Evolutionary conservation across 2,329 filamentous ascomycete genomes (phyloP).

Genomic region (Phaeoacremonium minimum): DNA sequence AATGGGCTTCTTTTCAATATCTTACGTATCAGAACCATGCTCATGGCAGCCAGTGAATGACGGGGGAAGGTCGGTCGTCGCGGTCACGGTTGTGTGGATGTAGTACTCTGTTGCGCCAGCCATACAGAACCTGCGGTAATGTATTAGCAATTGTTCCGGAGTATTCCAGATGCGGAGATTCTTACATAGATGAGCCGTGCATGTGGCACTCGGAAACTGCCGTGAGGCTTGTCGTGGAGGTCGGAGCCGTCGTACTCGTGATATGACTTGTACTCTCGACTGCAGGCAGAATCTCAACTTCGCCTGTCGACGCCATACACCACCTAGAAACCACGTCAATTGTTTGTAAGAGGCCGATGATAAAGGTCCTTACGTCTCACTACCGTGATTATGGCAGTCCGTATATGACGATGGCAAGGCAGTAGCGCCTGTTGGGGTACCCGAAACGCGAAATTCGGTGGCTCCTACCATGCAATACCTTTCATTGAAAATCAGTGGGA

Average conservation of each 20-base stretch:
- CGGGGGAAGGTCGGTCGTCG: constrained; percentile 51
- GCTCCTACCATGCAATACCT: not conserved
- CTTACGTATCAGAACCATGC: constrained; percentile 55
- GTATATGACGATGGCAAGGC: constrained; percentile 20
- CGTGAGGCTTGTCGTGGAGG: constrained; percentile 14
- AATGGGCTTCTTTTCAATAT: constrained; percentile 11
- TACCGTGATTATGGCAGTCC: constrained; percentile 46
- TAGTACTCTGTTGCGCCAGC: constrained; percentile 35
- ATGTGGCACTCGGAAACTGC: constrained; percentile 36
- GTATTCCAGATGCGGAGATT: constrained; percentile 1
- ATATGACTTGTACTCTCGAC: constrained; percentile 8
- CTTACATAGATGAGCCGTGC: constrained; percentile 34
- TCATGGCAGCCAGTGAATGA: constrained; percentile 62
- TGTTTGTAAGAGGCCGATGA: not conserved
- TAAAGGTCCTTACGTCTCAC: constrained; percentile 35
- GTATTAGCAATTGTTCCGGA: constrained; percentile 3
- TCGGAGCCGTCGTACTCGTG: constrained; percentile 8
- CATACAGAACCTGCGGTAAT: constrained; percentile 34
- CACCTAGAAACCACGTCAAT: constrained; percentile 26
- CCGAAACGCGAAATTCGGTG: not conserved
- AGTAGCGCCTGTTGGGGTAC: not conserved
- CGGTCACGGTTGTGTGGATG: constrained; percentile 43
- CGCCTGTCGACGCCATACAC: constrained; percentile 36
- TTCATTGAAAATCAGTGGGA: not conserved
- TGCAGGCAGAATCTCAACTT: constrained; percentile 30